Base-by-base conservation (phyloP, 805 yeast genomes). In the Ogataea pilisensis region DNA sequence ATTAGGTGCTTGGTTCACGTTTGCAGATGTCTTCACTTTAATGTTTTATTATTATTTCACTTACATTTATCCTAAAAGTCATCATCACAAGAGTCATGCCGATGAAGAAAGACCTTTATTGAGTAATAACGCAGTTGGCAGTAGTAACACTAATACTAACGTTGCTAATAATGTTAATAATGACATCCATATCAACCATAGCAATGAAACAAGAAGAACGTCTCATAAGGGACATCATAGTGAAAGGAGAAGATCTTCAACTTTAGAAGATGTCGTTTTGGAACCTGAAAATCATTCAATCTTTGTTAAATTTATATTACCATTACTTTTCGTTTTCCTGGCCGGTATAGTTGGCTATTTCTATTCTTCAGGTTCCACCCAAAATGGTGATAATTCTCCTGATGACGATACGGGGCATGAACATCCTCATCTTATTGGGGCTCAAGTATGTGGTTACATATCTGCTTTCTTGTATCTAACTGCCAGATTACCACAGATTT, bases 401-500 rank as follows among this genome's bases (percentile, higher is more conserved):
- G 42, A 29, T 16, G 38, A 36, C 12, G 41, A 44, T 14, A 44
- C 50, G 24, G 54, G 48, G 31, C 52, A 58, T 32, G 21, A 30
- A 2, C 57, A 65, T 21, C 40, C 41, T 35, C 46, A 47, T n/a
- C 60, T 75, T 22, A 41, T 75, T 28, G 82, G 82, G 1, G 82
- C 91, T 2, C 86, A 82, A 59, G 50, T 81, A 3, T 68, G 81
- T 46, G 93, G 93, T 5, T 85, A 84, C 61, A 48, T 76, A 5
- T 79, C 87, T 4, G 91, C 95, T 1, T 45, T 67, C 2, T 63
- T 85, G 42, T 85, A 85, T 58, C 68, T 85, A 49, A 77, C 85
- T 8, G 93, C 93, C 3, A 66, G 88, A 49, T 37, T 62, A 27
- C 99, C 99, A 0, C 99, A 91, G 63, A 84, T 91, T 39, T 65